Evolutionary conservation across 1,284 basidiomycete genomes (phyloP).

Genomic region (Leccinum fallax): DNA sequence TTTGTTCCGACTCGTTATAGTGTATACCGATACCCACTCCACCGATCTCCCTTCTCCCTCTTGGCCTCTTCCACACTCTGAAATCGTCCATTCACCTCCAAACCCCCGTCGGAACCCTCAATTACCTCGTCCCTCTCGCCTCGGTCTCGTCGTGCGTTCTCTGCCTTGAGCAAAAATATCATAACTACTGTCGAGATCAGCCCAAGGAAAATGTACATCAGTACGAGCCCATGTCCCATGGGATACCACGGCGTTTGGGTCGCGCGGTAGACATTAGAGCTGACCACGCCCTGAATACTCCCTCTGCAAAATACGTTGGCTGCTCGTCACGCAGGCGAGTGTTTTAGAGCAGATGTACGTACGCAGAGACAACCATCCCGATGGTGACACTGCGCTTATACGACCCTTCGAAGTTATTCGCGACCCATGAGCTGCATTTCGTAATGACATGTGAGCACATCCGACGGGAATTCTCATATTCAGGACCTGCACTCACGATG

Average conservation of each 20-base stretch:
- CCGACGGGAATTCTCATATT: background rate
- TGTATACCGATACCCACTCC: too few species aligned
- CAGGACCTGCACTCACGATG: constrained; percentile 45
- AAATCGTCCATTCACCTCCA: too few species aligned
- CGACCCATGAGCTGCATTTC: constrained; percentile 56
- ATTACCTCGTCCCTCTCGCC: too few species aligned
- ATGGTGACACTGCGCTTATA: constrained; percentile 77
- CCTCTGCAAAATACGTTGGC: constrained; percentile 34
- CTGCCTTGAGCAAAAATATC: constrained; percentile 48
- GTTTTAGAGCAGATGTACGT: constrained; percentile 25
- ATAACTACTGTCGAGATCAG: constrained; percentile 52
- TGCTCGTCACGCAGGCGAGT: background rate
- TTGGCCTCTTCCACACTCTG: too few species aligned
- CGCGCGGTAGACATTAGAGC: constrained; percentile 71
- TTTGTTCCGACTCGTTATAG: too few species aligned
- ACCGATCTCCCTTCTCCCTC: too few species aligned
- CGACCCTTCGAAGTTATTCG: constrained; percentile 74
- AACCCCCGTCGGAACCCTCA: too few species aligned
- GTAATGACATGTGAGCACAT: constrained; percentile 4
- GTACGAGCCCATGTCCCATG: constrained; percentile 66
- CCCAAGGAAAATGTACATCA: constrained; percentile 72
- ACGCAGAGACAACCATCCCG: constrained; percentile 70
- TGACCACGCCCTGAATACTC: constrained; percentile 75
- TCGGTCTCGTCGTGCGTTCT: too few species aligned
- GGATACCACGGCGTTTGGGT: constrained; percentile 70